These are phyloP conservation scores for Chlamydomonas asymmetrica DNA, from an alignment of 139 green algal species.

Conservation along the genomic window DNA sequence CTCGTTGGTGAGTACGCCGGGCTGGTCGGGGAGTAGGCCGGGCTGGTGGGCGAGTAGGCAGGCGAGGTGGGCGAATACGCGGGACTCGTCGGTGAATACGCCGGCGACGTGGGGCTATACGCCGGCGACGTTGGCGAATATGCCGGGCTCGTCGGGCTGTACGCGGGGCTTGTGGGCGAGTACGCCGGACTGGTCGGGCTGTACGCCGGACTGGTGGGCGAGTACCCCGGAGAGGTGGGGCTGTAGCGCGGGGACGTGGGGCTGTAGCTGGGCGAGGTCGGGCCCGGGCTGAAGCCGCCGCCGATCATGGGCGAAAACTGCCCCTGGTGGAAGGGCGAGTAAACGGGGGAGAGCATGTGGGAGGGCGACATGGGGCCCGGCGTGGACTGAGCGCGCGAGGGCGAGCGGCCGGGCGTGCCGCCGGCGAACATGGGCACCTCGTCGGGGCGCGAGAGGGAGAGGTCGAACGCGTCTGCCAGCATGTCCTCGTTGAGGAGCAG, in stretches of 20 bases:
- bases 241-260: slow-evolving; percentile 55
- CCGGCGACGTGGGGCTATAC: slow-evolving; percentile 52
- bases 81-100: slow-evolving; percentile 67
- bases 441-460: slow-evolving; percentile 22
- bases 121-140: slow-evolving; percentile 49
- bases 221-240: slow-evolving; percentile 58
- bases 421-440: slow-evolving; percentile 16
- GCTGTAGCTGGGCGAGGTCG: slow-evolving; percentile 49
- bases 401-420: slow-evolving; percentile 61
- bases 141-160: slow-evolving; percentile 54
- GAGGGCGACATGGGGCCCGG: slow-evolving; percentile 58
- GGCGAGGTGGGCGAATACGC: slow-evolving; percentile 62
- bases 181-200: slow-evolving; percentile 74
- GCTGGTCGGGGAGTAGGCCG: slow-evolving; percentile 67
- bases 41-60: slow-evolving; percentile 71
- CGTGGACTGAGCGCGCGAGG: slow-evolving; percentile 34
- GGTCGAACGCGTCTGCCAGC: slow-evolving; percentile 87
- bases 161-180: slow-evolving; percentile 56
- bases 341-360: slow-evolving; percentile 46
- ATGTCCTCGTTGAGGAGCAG: slow-evolving; percentile 91
- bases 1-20: slow-evolving; percentile 59
- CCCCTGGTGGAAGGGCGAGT: slow-evolving; percentile 55
- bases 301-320: slow-evolving; percentile 46
- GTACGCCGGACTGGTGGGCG: slow-evolving; percentile 70
- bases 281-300: slow-evolving; percentile 31